phyloP scores from a whole-genome alignment of 495 filamentous ascomycete species.

The Usnea hakonensis region DNA sequence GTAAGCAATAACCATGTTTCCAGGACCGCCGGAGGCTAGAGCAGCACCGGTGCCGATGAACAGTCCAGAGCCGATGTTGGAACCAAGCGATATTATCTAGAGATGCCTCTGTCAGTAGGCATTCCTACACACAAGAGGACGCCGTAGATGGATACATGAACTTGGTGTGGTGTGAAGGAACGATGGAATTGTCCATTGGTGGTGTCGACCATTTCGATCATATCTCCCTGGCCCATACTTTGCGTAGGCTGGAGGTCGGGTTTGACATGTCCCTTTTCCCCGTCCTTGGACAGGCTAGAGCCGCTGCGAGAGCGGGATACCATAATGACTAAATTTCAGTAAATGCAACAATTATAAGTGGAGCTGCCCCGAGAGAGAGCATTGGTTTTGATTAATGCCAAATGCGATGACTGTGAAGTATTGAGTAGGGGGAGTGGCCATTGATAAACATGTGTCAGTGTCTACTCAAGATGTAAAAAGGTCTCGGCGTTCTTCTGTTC shows the following conservation, averaged over 20 bases:
- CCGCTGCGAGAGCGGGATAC: neutral
- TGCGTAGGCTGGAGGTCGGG: constrained; percentile 11
- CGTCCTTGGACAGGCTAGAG: constrained; percentile 15
- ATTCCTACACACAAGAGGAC: neutral
- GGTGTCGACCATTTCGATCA: constrained; percentile 19
- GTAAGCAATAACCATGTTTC: constrained; percentile 28
- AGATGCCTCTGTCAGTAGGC: neutral
- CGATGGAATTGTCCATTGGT: constrained; percentile 24
- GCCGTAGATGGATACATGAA: constrained; percentile 22
- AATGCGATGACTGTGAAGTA: neutral
- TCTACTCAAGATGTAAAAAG: neutral
- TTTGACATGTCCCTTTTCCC: constrained; percentile 8
- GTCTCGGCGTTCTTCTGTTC: neutral
- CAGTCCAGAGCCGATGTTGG: constrained; percentile 28
- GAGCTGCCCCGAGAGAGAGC: neutral
- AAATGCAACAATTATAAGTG: neutral
- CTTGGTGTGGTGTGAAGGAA: constrained; percentile 26
- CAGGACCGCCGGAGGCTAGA: constrained; percentile 25
- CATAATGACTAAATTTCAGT: neutral
- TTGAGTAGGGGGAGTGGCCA: neutral
- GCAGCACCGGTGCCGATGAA: constrained; percentile 29
- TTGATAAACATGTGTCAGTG: neutral
- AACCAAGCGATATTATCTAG: constrained; percentile 30
- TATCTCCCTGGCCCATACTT: constrained; percentile 11
- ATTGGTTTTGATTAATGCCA: neutral